Base-by-base conservation (phyloP, 2,329 filamentous ascomycete genomes). In the Microdochium trichocladiopsis region DNA sequence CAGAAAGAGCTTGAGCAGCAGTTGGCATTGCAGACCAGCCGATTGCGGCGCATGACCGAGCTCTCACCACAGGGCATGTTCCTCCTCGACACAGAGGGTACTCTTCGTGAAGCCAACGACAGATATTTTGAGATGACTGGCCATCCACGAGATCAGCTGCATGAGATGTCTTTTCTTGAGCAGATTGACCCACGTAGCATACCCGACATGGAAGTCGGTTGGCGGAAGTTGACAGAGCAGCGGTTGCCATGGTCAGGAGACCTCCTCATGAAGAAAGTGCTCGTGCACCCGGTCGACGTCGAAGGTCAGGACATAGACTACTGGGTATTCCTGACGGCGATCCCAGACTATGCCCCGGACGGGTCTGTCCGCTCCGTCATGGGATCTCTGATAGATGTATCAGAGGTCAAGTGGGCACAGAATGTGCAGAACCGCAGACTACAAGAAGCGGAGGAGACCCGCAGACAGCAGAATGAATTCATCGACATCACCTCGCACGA, bases 381-480 rank as follows among this genome's bases (percentile, higher is more conserved):
- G 61, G 71, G 70, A 1, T 71, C 69, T 3, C 66, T 74, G 31
- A 72, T 69, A 1, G 71, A 75, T 23, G 73, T 75, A 18, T 73
- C 70, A 0, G 66, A 71, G n/a, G 62, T 72, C 4, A 74, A 73
- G 43, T 73, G 69, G 65, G 71, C 69, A 0, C 66, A 74, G 24
- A 66, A 66, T 0, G 52, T 73, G 1, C 67, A 74, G 47, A 63
- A 65, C 14, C 61, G 61, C 12, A 62, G 69, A 6, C 58, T 72
- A 0, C 63, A 65, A 23, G 67, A 71, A 43, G 67, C 68, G 0
- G 68, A 70, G 11, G 68, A 70, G 55, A 68, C 62, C 2, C 54
- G 67, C 14, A 52, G 78, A 21, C 78, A 80, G 56, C 79, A 83
- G 54, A 78, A 80, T 50, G 77, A 79, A 51, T 78, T 78, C 56